Evolutionary conservation across 163 green algal genomes (phyloP).

Genomic region (Prototheca cutis): DNA sequence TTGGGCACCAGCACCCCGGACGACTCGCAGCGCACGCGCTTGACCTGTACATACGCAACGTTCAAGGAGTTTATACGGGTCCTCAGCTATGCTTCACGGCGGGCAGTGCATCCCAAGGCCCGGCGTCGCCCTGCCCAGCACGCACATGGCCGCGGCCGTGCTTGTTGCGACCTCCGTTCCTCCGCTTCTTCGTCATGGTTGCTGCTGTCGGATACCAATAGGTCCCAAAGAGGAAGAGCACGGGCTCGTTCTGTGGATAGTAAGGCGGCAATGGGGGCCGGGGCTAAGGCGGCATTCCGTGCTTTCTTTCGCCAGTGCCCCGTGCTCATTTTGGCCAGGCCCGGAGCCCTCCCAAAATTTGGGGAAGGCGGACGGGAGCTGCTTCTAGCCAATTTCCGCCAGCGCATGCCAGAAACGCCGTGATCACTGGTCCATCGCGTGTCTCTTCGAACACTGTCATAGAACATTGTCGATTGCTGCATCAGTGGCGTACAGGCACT

Average conservation of each 20-base stretch:
- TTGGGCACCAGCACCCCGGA: slow-evolving; percentile 85
- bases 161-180: slow-evolving; percentile 79
- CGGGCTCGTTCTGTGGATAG: neutral
- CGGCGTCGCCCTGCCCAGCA: neutral
- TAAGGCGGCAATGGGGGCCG: neutral
- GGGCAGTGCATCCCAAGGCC: neutral
- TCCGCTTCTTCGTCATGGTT: slow-evolving; percentile 36
- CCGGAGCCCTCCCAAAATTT: no score
- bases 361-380: no score
- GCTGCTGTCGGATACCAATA: slow-evolving; percentile 4
- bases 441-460: neutral
- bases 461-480: no score
- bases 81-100: no score
- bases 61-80: neutral
- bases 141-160: slow-evolving; percentile 77
- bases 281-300: neutral
- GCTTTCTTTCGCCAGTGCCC: neutral
- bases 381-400: no score
- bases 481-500: no score
- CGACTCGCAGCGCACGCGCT: slow-evolving; percentile 81
- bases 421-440: neutral
- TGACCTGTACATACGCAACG: slow-evolving; percentile 37
- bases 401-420: no score
- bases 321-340: no score
- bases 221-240: slow-evolving; percentile 2